A percentile compares a stretch with the other conserved stretches of the same genome.
phyloP scores from a whole-genome alignment of 306 rosid genomes.

The Prunus kanzakura region DNA sequence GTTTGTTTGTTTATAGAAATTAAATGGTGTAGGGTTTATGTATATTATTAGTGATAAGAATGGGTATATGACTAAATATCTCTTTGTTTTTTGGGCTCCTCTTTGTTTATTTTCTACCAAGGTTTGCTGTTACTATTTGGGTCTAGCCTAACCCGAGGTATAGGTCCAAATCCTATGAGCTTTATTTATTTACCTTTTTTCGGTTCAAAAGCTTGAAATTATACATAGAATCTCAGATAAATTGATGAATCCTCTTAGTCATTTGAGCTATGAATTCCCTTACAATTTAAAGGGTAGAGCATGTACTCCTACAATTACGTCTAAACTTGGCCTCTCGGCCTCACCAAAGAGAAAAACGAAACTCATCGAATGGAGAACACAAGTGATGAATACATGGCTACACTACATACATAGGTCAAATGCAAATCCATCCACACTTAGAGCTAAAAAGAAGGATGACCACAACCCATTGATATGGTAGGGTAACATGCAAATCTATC shows the following conservation, averaged over 20 bases:
- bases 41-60: too few species aligned
- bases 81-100: neutral
- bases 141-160: neutral
- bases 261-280: too few species aligned
- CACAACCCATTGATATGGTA: neutral
- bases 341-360: neutral
- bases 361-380: neutral
- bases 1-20: too few species aligned
- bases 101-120: neutral
- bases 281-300: neutral
- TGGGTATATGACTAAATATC: too few species aligned
- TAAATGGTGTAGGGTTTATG: too few species aligned
- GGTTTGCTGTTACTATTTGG: neutral
- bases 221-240: neutral
- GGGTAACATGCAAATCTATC: neutral
- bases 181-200: neutral
- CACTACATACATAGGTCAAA: too few species aligned
- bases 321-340: neutral
- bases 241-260: too few species aligned
- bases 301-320: neutral
- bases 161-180: neutral
- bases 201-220: neutral
- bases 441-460: neutral
- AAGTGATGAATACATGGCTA: neutral
- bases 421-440: neutral